A percentile compares a stretch with the other conserved stretches of the same genome.
Evolutionary conservation across 306 rosid species (phyloP).

Genomic region (Vigna mungo): DNA sequence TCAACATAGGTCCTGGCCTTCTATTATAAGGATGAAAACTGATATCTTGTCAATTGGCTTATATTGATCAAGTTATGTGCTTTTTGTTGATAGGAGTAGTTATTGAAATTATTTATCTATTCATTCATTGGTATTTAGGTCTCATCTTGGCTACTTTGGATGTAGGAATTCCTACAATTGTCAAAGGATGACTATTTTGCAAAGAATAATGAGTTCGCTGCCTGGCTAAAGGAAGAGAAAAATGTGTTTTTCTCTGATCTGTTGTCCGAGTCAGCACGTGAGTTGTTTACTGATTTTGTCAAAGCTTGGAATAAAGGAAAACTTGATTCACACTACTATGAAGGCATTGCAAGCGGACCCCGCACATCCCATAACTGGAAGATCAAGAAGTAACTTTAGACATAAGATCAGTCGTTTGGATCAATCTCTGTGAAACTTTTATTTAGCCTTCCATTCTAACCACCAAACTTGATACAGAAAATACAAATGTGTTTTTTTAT

Average conservation of each 20-base stretch:
- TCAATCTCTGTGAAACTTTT: slow-evolving; percentile 29
- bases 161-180: slow-evolving; percentile 65
- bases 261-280: slow-evolving; percentile 69
- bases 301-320: slow-evolving; percentile 76
- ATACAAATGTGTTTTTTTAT: slow-evolving; percentile 18
- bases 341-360: slow-evolving; percentile 79
- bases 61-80: slow-evolving; percentile 2
- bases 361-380: slow-evolving; percentile 89
- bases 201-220: slow-evolving; percentile 89
- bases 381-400: slow-evolving; percentile 57
- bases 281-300: slow-evolving; percentile 72
- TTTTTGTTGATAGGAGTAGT: not conserved
- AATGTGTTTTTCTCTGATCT: slow-evolving; percentile 87
- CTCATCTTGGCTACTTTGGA: slow-evolving; percentile 39
- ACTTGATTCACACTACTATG: slow-evolving; percentile 77
- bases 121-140: slow-evolving; percentile 9
- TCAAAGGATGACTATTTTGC: slow-evolving; percentile 83
- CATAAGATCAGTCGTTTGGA: slow-evolving; percentile 27
- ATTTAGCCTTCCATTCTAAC: slow-evolving; percentile 31
- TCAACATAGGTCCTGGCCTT: not conserved
- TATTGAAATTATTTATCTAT: slow-evolving; percentile 6
- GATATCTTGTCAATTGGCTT: slow-evolving; percentile 25
- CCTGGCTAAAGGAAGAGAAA: slow-evolving; percentile 93
- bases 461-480: slow-evolving; percentile 21
- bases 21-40: slow-evolving; percentile 1